A percentile compares a stretch with the other conserved stretches of the same genome.
Conservation (phyloP, 345 rosid species). For the Sapria himalayana region DNA sequence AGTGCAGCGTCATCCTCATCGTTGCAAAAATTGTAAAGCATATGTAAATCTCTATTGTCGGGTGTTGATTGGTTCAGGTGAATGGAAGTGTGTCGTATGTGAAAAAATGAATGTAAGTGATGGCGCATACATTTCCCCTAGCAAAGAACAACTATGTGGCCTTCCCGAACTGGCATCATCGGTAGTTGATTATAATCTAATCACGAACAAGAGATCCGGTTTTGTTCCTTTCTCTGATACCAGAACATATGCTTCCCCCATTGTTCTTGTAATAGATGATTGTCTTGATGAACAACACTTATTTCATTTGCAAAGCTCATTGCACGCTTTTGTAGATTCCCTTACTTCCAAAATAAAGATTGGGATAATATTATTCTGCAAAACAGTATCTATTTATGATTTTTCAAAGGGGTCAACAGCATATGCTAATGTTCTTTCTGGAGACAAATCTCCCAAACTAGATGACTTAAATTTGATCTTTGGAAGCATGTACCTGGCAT, state of each 20-base stretch:
- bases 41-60: constrained; percentile 71
- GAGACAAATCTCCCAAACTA: constrained; percentile 53
- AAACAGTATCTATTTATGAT: constrained; percentile 76
- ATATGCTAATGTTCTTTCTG: constrained; percentile 92
- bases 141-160: constrained; percentile 46
- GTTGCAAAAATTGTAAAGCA: constrained; percentile 81
- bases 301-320: constrained; percentile 87
- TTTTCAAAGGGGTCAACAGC: constrained; percentile 83
- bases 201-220: constrained; percentile 65
- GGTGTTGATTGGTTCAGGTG: constrained; percentile 73
- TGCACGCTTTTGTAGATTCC: constrained; percentile 88
- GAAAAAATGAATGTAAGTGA: constrained; percentile 48
- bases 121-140: constrained; percentile 69
- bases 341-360: constrained; percentile 58
- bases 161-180: constrained; percentile 67
- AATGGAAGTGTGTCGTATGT: constrained; percentile 92
- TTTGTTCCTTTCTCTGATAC: constrained; percentile 83
- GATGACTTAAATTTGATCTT: constrained; percentile 71
- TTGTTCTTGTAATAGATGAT: constrained; percentile 80
- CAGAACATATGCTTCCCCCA: constrained; percentile 68
- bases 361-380: constrained; percentile 69
- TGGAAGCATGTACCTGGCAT: constrained; percentile 73
- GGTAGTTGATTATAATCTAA: constrained; percentile 68
- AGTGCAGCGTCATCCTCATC: constrained; percentile 71
- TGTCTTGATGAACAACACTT: constrained; percentile 93